phyloP scores from a whole-genome alignment of 1,284 basidiomycete genomes.

The Mycena citricolor region DNA sequence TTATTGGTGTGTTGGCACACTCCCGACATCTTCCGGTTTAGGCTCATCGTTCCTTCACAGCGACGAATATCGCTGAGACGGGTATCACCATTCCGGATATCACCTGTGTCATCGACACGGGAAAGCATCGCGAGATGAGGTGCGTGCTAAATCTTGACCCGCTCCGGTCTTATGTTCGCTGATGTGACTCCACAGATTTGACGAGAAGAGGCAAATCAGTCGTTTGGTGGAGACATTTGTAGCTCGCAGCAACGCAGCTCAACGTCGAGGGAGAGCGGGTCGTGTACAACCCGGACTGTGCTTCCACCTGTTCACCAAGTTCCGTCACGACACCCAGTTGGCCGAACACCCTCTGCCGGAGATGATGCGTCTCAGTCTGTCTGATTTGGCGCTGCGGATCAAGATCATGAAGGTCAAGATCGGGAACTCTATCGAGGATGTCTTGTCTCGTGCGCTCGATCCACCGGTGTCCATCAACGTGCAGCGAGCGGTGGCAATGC shows the following conservation, averaged over 20 bases:
- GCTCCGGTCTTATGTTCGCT: constrained; percentile 9
- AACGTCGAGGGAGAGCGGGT: constrained; percentile 88
- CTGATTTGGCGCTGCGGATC: constrained; percentile 92
- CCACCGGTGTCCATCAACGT: constrained; percentile 88
- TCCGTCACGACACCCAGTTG: constrained; percentile 84
- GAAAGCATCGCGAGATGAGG: constrained; percentile 94
- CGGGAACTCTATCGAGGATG: constrained; percentile 88
- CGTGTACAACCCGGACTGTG: constrained; percentile 91
- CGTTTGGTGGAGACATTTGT: constrained; percentile 92
- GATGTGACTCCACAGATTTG: constrained; percentile 60
- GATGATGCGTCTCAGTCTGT: constrained; percentile 92
- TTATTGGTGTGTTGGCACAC: constrained; percentile 60
- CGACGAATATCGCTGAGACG: constrained; percentile 85
- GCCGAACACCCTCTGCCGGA: constrained; percentile 93
- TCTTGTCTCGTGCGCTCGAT: constrained; percentile 85
- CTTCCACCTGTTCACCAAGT: constrained; percentile 94
- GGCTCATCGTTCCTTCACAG: constrained; percentile 34
- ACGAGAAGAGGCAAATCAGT: constrained; percentile 97
- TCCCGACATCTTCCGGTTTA: constrained; percentile 1
- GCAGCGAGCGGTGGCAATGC: constrained; percentile 85
- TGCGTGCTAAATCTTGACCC: constrained; percentile 29
- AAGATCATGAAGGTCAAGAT: constrained; percentile 95
- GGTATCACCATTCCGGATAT: constrained; percentile 99
- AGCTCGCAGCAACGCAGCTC: constrained; percentile 91
- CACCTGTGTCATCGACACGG: constrained; percentile 95